Evolutionary conservation across 257 asterid genomes (phyloP).

Genomic region (Thymus mandschuricus): DNA sequence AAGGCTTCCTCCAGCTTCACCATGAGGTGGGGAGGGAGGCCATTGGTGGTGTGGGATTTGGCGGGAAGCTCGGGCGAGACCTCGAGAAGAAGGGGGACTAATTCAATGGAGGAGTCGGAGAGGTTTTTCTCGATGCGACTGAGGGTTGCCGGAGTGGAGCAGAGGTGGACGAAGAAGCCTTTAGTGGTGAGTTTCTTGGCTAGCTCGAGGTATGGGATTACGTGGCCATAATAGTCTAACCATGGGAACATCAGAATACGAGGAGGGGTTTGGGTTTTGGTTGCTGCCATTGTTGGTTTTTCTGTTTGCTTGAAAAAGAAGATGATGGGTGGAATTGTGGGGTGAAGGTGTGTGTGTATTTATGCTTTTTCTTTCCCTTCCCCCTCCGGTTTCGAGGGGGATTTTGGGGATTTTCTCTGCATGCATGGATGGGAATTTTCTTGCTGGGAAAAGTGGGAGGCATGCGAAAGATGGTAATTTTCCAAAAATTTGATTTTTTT

Average conservation of each 20-base stretch:
- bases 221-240: conserved; percentile 52
- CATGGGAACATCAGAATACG: conserved; percentile 52
- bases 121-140: conserved; percentile 30
- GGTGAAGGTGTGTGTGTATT: not conserved
- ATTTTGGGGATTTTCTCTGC: not conserved
- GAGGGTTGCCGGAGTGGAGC: conserved; percentile 50
- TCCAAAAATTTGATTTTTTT: not conserved
- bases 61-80: conserved; percentile 34
- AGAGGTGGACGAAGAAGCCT: conserved; percentile 39
- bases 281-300: not conserved
- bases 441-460: not conserved
- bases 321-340: not conserved
- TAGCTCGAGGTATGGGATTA: conserved; percentile 51
- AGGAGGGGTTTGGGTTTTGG: not conserved
- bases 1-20: conserved; percentile 38
- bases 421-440: not conserved
- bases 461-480: not conserved
- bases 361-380: not conserved
- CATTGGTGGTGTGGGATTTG: conserved; percentile 50
- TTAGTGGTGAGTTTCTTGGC: conserved; percentile 47
- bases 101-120: conserved; percentile 14
- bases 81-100: conserved; percentile 39
- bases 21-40: conserved; percentile 54
- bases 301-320: not conserved
- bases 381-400: not conserved